Conservation (phyloP, 306 rosid species). For the Macrotyloma uniflorum region DNA sequence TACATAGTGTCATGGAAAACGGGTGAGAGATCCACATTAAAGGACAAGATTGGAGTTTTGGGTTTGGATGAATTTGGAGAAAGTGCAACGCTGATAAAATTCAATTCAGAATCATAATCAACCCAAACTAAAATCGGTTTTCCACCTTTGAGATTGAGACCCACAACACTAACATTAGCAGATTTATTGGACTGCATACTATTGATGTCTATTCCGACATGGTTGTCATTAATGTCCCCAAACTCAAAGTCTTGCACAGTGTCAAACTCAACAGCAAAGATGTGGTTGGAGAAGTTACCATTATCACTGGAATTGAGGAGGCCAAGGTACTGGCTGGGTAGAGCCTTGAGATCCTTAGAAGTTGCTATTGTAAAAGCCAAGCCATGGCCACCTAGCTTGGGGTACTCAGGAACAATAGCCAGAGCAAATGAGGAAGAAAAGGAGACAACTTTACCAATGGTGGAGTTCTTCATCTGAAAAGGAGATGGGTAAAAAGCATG, state of each 20-base stretch:
- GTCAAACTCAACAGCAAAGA: constrained; percentile 85
- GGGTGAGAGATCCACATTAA: constrained; percentile 58
- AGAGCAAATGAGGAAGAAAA: constrained; percentile 75
- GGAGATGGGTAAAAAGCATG: constrained; percentile 61
- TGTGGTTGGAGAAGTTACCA: constrained; percentile 68
- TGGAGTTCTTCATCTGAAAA: constrained; percentile 61
- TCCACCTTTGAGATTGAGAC: constrained; percentile 62
- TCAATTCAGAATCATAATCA: constrained; percentile 63
- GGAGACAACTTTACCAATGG: constrained; percentile 60
- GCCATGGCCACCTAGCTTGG: constrained; percentile 89
- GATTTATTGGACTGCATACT: constrained; percentile 61
- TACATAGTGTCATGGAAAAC: constrained; percentile 64
- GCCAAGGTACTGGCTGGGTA: constrained; percentile 84
- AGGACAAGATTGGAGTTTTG: constrained; percentile 56
- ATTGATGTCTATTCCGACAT: constrained; percentile 77
- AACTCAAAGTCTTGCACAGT: constrained; percentile 88
- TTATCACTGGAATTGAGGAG: constrained; percentile 59
- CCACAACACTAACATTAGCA: constrained; percentile 48
- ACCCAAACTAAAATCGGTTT: constrained; percentile 70
- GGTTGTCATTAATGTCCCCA: constrained; percentile 79
- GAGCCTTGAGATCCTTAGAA: constrained; percentile 56
- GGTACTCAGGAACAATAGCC: constrained; percentile 74
- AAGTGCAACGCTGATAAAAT: constrained; percentile 52
- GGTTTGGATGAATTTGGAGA: constrained; percentile 70
- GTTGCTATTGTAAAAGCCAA: constrained; percentile 67